phyloP scores from a whole-genome alignment of 306 rosid genomes.

The Pyrus bretschneideri region DNA sequence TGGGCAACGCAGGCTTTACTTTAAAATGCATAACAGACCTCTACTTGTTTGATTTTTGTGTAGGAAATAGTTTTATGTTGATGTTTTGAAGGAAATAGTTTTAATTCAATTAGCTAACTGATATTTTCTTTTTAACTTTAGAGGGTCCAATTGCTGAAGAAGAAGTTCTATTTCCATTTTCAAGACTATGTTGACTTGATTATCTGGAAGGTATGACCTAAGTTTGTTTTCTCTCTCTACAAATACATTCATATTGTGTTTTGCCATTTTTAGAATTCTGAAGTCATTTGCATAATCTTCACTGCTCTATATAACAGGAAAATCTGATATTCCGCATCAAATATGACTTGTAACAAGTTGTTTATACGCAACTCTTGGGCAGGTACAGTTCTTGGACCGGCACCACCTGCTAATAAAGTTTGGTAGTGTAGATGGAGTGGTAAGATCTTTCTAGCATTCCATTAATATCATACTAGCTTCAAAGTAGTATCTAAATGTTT shows the following conservation, averaged over 20 bases:
- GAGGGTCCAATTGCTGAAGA: slow-evolving; percentile 81
- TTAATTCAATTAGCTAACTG: slow-evolving; percentile 16
- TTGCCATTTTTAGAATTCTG: slow-evolving; percentile 11
- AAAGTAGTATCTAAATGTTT: neutral
- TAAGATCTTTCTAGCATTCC: slow-evolving; percentile 38
- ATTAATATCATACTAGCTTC: slow-evolving; percentile 6
- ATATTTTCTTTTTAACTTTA: slow-evolving; percentile 29
- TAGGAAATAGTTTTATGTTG: neutral
- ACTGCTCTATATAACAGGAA: neutral
- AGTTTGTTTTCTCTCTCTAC: slow-evolving; percentile 1
- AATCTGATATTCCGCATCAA: slow-evolving; percentile 9
- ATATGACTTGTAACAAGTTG: slow-evolving; percentile 34
- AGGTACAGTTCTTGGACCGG: slow-evolving; percentile 99
- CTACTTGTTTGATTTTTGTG: too few relatives aligned
- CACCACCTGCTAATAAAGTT: slow-evolving; percentile 91
- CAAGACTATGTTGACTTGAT: slow-evolving; percentile 89
- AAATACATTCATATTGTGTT: neutral
- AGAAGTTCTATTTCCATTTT: slow-evolving; percentile 86
- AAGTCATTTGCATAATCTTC: slow-evolving; percentile 18
- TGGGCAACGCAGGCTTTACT: too few relatives aligned
- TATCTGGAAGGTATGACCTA: slow-evolving; percentile 75
- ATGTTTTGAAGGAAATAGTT: neutral
- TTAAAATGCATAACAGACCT: too few relatives aligned
- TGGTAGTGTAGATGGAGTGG: slow-evolving; percentile 97
- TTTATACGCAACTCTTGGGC: slow-evolving; percentile 44